A percentile compares a stretch with the other conserved stretches of the same genome.
Evolutionary conservation across 768 basidiomycete genomes (phyloP).

Genomic region (Podaxis sp.): DNA sequence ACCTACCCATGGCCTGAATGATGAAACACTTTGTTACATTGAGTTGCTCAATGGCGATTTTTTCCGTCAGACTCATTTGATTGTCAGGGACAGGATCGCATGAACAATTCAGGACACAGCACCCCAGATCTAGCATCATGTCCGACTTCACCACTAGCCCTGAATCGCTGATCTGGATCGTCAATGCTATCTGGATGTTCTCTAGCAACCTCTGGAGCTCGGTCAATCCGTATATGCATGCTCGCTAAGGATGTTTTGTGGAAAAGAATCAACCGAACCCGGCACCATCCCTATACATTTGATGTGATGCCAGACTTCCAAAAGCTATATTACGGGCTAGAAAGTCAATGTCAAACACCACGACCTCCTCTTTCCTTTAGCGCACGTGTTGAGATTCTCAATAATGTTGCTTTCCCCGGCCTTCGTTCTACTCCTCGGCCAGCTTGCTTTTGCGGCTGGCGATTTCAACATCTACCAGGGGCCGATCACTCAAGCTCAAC

Average conservation of each 20-base stretch:
- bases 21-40: neutral
- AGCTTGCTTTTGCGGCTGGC: slow-evolving; percentile 1
- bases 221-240: neutral
- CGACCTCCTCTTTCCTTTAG: neutral
- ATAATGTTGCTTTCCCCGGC: slow-evolving; percentile 4
- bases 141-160: no score
- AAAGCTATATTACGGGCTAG: slow-evolving; percentile 1
- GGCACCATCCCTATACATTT: neutral
- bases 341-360: neutral
- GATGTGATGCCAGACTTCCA: neutral
- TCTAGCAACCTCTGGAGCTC: neutral
- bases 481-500: neutral
- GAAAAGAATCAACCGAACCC: neutral
- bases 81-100: neutral
- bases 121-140: neutral
- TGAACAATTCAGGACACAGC: neutral
- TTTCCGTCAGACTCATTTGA: neutral
- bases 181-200: neutral
- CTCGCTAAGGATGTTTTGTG: neutral
- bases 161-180: neutral
- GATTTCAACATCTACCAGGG: slow-evolving; percentile 3
- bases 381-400: neutral
- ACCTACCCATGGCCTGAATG: neutral
- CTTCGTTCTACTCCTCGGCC: slow-evolving; percentile 6
- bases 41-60: neutral